Evolutionary conservation across 1,139 yeast genomes (phyloP).

Genomic region (Diutina mesorugosa): DNA sequence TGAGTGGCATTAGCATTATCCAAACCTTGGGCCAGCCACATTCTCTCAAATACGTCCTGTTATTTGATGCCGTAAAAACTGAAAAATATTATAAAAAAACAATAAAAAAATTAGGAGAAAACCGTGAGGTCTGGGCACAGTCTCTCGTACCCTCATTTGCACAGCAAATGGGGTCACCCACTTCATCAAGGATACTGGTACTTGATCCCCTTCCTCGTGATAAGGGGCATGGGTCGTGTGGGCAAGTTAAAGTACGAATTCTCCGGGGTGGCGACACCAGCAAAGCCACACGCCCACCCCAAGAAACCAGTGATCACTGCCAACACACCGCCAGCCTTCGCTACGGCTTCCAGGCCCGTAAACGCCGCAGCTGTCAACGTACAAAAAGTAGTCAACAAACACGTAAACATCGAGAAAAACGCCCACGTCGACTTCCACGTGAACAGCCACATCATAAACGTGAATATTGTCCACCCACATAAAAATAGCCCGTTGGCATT

Average conservation of each 20-base stretch:
- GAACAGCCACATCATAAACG: constrained; percentile 23
- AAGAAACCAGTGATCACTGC: constrained; percentile 24
- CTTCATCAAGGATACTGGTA: too few species aligned
- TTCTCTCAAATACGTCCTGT: background rate
- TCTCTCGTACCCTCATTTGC: too few species aligned
- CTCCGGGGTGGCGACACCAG: constrained; percentile 18
- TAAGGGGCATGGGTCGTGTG: constrained; percentile 3
- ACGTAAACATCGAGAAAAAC: constrained; percentile 21
- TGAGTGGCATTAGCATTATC: too few species aligned
- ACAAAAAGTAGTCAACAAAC: constrained; percentile 25
- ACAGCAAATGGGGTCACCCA: too few species aligned
- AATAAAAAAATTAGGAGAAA: too few species aligned
- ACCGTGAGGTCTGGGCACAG: background rate
- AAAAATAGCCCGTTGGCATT: constrained; percentile 28
- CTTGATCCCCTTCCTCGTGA: background rate
- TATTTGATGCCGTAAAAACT: background rate
- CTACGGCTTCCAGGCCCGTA: constrained; percentile 16
- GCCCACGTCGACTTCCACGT: constrained; percentile 33
- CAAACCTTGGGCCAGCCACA: too few species aligned
- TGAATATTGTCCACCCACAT: constrained; percentile 33
- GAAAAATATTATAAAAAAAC: too few species aligned
- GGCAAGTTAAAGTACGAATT: constrained; percentile 18
- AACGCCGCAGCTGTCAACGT: constrained; percentile 30
- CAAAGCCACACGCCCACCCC: constrained; percentile 17
- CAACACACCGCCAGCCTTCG: constrained; percentile 32